Evolutionary conservation across 2,329 filamentous ascomycete species (phyloP), one percentile per base, ranked within the genome.

Genomic region (Arthrobotrys conoides): DNA sequence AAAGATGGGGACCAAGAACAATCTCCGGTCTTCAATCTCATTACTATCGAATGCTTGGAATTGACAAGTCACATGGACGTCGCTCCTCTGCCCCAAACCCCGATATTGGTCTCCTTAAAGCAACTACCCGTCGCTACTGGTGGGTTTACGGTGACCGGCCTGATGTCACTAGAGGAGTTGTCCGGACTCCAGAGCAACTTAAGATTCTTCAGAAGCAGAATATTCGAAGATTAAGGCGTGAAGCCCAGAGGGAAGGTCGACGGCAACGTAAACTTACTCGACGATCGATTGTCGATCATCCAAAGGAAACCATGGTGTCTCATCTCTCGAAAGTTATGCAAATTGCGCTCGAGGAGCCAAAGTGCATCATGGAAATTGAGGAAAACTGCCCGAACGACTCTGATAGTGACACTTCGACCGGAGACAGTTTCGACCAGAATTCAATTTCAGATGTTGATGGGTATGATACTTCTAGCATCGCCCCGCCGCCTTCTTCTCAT

Each of bases 21-120:
- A 78, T 78, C 10, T 78, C 75, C 10, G 75, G 75, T 20, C 75
- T 78, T 20, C 75, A 78, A n/a, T 78, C 75, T 51, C 75, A 78
- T 18, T 78, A 78, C 22, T 78, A 78, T 48, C 51, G 75, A 5
- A 78, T 78, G 75, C 44, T 78, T 20, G 75, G 75, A 27, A 51
- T 78, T 53, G 75, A 78, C 30, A 78, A 78, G n/a, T 44, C 41
- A 5, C 55, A 64, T 24, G 75, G 68, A 14, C 67, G 57, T n/a
- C 51, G 75, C 10, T 70, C 75, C 9, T 78, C 75, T 5, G 75
- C 75, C 9, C 75, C 75, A 16, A 78, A 78, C 20, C 75, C 75
- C 3, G 75, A 78, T 14, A 78, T 72, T 41, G 75, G 75, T 22
- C 61, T 78, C 10, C 46, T 78, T 27, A 78, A 78, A 33, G 55